phyloP scores from a whole-genome alignment of 2,329 filamentous ascomycete species.

The Monilinia fructicola region DNA sequence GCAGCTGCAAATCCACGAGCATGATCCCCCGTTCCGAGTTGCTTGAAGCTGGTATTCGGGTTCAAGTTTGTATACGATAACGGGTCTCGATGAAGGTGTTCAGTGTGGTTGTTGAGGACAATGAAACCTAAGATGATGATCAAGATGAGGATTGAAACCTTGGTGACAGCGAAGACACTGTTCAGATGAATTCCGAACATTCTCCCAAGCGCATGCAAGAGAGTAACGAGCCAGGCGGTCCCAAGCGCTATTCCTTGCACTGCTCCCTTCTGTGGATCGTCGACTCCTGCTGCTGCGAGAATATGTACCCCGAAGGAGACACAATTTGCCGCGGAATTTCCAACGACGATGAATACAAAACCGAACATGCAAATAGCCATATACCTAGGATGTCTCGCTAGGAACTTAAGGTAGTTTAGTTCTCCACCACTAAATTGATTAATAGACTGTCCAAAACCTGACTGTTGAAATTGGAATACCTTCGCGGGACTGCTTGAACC shows the following conservation, averaged over 20 bases:
- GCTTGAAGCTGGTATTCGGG: constrained; percentile 22
- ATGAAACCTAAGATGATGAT: constrained; percentile 44
- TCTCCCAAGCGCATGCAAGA: constrained; percentile 50
- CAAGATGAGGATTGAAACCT: constrained; percentile 50
- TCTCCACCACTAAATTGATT: constrained; percentile 44
- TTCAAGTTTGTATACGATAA: constrained; percentile 25
- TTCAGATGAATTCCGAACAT: constrained; percentile 52
- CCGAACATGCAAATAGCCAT: constrained; percentile 45
- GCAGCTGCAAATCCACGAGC: constrained; percentile 43
- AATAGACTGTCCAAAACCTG: not conserved
- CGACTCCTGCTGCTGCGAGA: constrained; percentile 43
- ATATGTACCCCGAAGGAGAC: constrained; percentile 51
- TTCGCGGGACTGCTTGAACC: constrained; percentile 46
- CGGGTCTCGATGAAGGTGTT: constrained; percentile 2
- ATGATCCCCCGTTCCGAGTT: constrained; percentile 28
- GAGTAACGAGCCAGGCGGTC: constrained; percentile 46
- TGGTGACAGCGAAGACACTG: constrained; percentile 51
- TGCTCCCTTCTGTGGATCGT: constrained; percentile 38
- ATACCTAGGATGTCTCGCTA: constrained; percentile 1
- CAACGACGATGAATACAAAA: constrained; percentile 42
- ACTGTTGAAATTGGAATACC: constrained; percentile 21
- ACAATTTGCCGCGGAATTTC: constrained; percentile 52
- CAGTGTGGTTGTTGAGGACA: constrained; percentile 21
- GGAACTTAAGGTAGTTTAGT: constrained; percentile 44
- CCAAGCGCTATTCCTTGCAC: constrained; percentile 51